Evolutionary conservation across 202 grass and related monocot species (phyloP).

Genomic region (Hordeum pubiflorum): DNA sequence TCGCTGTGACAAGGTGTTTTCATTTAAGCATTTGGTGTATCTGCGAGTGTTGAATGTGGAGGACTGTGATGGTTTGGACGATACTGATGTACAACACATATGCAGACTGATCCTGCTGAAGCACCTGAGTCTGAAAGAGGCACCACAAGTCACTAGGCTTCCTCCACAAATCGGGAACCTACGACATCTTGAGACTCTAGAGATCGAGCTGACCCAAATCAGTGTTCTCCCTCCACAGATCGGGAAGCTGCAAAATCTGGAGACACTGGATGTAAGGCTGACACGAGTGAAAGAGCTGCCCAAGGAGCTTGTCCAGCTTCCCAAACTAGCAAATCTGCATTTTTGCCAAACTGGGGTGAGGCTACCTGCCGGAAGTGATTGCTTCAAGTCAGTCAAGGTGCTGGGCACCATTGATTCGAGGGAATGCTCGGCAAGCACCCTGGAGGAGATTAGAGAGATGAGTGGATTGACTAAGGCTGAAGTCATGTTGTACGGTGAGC

Average conservation of each 20-base stretch:
- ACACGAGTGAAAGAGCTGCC: conserved; percentile 3
- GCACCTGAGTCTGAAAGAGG: background rate
- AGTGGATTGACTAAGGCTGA: background rate
- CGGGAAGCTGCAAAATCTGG: background rate
- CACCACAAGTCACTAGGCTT: background rate
- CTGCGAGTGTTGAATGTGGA: conserved; percentile 13
- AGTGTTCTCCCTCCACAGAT: conserved; percentile 8
- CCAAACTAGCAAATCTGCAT: background rate
- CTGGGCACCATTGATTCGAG: background rate
- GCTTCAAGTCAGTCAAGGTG: background rate
- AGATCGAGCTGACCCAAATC: background rate
- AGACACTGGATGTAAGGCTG: conserved; percentile 17
- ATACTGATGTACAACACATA: background rate
- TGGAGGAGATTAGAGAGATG: background rate
- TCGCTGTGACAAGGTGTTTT: background rate
- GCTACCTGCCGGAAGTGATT: background rate
- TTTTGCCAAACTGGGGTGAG: background rate
- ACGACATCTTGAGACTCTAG: background rate
- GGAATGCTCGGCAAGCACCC: background rate
- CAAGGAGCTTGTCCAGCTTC: background rate
- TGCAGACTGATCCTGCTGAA: background rate
- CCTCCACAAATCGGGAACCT: conserved; percentile 9
- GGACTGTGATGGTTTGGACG: background rate
- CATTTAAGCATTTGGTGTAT: background rate
- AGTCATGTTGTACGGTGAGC: background rate